These are phyloP conservation scores for Penicillium freii DNA, from an alignment of 2,329 filamentous ascomycete species.

Conservation along the genomic window DNA sequence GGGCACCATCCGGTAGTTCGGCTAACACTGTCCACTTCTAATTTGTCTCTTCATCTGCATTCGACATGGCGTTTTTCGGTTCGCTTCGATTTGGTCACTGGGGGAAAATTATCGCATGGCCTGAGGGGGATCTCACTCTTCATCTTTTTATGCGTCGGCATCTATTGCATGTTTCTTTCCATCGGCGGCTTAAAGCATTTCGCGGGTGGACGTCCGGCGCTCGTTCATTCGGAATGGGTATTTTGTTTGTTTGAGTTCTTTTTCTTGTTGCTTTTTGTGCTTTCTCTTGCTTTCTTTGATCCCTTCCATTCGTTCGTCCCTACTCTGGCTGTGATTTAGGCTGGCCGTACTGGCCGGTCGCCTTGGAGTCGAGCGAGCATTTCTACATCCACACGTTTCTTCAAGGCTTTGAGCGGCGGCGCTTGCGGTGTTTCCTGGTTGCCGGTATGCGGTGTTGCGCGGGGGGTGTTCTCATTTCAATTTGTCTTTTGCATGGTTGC, in stretches of 20 bases:
- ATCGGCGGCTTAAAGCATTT: constrained; percentile 25
- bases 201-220: constrained; percentile 16
- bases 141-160: constrained; percentile 28
- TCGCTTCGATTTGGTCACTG: constrained; percentile 16
- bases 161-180: constrained; percentile 30
- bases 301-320: not conserved
- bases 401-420: constrained; percentile 30
- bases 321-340: not conserved
- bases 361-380: not conserved
- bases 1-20: constrained; percentile 68
- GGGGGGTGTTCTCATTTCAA: constrained; percentile 12
- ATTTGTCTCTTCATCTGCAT: constrained; percentile 31
- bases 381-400: constrained; percentile 12
- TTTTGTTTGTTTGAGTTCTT: not conserved
- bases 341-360: not conserved
- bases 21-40: constrained; percentile 9
- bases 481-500: constrained; percentile 9
- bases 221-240: not conserved
- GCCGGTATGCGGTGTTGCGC: constrained; percentile 24
- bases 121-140: constrained; percentile 19
- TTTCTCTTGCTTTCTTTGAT: constrained; percentile 9
- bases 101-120: constrained; percentile 27
- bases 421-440: constrained; percentile 33
- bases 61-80: constrained; percentile 36
- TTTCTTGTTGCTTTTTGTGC: constrained; percentile 10